phyloP scores from a whole-genome alignment of 139 green algal species.

The Tetraselmis chui region DNA sequence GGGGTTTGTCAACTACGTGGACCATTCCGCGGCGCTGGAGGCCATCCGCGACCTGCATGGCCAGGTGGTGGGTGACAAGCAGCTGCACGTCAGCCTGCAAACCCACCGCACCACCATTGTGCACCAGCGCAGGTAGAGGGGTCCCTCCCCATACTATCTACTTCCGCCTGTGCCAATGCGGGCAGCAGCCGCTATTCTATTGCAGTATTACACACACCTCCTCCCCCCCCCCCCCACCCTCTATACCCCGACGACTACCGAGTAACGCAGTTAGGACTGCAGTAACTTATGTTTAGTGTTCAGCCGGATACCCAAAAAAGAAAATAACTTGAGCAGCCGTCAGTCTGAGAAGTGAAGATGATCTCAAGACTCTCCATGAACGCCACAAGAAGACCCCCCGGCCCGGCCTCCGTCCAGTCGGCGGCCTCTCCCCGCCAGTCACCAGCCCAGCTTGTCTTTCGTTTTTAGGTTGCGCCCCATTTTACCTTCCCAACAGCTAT shows the following conservation, averaged over 20 bases:
- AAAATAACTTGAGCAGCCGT: background rate
- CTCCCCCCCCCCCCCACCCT: too few relatives aligned
- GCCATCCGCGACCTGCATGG: constrained; percentile 44
- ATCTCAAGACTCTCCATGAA: too few relatives aligned
- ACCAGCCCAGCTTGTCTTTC: too few relatives aligned
- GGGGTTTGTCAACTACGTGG: constrained; percentile 60
- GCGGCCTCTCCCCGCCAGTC: background rate
- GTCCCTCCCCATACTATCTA: background rate
- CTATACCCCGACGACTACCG: too few relatives aligned
- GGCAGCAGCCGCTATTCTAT: background rate
- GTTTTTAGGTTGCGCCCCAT: too few relatives aligned
- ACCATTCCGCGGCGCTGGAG: constrained; percentile 22
- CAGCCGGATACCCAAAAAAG: background rate
- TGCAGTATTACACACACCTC: too few relatives aligned
- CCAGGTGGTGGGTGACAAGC: constrained; percentile 25
- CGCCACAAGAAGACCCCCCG: background rate
- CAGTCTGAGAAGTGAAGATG: too few relatives aligned
- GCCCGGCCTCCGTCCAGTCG: background rate
- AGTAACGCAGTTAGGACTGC: background rate
- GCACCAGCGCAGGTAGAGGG: background rate
- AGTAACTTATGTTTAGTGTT: background rate
- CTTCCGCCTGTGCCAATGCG: background rate
- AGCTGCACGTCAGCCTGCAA: constrained; percentile 46
- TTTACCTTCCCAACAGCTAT: too few relatives aligned
- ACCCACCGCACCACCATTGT: constrained; percentile 3